Evolutionary conservation across 73 alveolate genomes (phyloP).

Genomic region (Durusdinium trenchii): DNA sequence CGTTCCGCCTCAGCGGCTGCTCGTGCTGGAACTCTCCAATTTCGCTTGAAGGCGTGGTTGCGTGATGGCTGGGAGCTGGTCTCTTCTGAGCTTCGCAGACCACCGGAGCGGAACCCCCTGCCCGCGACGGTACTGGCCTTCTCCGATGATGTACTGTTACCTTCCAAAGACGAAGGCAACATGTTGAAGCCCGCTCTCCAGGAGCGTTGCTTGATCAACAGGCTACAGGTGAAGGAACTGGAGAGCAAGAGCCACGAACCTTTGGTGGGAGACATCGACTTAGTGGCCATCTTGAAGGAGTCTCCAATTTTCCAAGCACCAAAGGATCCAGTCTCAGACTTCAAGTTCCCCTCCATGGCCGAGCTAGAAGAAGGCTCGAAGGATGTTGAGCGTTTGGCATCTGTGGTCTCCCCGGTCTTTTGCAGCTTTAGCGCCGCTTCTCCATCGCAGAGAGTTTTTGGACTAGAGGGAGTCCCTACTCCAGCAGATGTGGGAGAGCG

Average conservation of each 20-base stretch:
- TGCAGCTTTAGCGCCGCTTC: constrained; percentile 62
- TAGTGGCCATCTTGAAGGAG: neutral
- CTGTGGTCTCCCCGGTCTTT: constrained; percentile 60
- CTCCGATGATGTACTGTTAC: constrained; percentile 21
- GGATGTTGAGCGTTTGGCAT: constrained; percentile 67
- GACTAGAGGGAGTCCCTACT: constrained; percentile 60
- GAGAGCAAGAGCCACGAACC: constrained; percentile 86
- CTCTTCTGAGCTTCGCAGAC: constrained; percentile 62
- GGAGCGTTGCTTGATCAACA: constrained; percentile 25
- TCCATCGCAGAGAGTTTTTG: constrained; percentile 58
- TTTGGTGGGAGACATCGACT: constrained; percentile 57
- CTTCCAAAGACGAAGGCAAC: constrained; percentile 50
- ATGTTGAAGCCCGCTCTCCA: neutral
- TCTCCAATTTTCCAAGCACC: constrained; percentile 52
- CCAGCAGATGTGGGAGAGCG: constrained; percentile 81
- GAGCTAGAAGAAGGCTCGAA: constrained; percentile 62
- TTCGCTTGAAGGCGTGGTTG: constrained; percentile 89
- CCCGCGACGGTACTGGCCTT: constrained; percentile 41
- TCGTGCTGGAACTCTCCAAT: constrained; percentile 47
- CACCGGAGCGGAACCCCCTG: constrained; percentile 11
- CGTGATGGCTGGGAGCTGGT: constrained; percentile 93
- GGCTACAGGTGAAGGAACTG: constrained; percentile 17
- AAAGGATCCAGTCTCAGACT: constrained; percentile 59
- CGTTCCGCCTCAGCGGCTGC: constrained; percentile 73
- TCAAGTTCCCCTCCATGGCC: constrained; percentile 49